These are phyloP conservation scores for Phaeosphaeriaceae sp. DNA, from an alignment of 2,329 filamentous ascomycete species.

Conservation along the genomic window DNA sequence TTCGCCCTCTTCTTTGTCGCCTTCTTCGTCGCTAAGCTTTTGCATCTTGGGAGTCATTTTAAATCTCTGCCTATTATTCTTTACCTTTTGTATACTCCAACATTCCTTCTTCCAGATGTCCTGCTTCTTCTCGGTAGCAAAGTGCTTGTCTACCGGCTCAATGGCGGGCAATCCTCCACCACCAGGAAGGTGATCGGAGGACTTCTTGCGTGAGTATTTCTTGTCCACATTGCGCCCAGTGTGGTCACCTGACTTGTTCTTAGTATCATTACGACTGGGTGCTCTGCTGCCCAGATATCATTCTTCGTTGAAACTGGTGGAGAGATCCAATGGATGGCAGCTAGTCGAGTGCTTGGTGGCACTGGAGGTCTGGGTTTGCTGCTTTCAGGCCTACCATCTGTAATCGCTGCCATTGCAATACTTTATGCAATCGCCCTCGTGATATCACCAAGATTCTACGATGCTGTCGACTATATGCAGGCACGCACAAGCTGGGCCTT, in stretches of 20 bases:
- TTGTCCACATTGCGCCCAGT: not conserved
- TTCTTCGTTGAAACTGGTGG: slow-evolving; percentile 24
- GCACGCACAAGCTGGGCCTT: slow-evolving; percentile 12
- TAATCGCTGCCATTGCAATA: slow-evolving; percentile 12
- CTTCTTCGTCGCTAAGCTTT: slow-evolving; percentile 22
- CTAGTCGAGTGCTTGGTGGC: slow-evolving; percentile 21
- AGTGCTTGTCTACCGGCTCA: slow-evolving; percentile 18
- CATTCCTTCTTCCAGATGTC: slow-evolving; percentile 21
- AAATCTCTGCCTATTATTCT: slow-evolving; percentile 22
- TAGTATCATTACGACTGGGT: slow-evolving; percentile 20
- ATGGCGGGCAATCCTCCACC: slow-evolving; percentile 15
- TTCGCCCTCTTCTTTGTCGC: slow-evolving; percentile 23
- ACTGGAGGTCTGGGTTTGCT: slow-evolving; percentile 22
- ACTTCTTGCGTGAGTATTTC: slow-evolving; percentile 17
- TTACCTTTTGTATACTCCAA: slow-evolving; percentile 24
- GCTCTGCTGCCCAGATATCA: slow-evolving; percentile 22
- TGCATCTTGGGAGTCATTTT: slow-evolving; percentile 25
- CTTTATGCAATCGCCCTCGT: slow-evolving; percentile 15
- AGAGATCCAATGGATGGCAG: slow-evolving; percentile 29
- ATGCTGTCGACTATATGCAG: slow-evolving; percentile 14
- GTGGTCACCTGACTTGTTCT: slow-evolving; percentile 6
- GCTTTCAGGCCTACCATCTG: slow-evolving; percentile 18
- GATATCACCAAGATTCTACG: slow-evolving; percentile 18
- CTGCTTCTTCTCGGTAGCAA: slow-evolving; percentile 24
- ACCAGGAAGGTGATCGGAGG: slow-evolving; percentile 10